Conservation (phyloP, 192 early-diverging fungal species). For the Chytriomyces confervae region DNA sequence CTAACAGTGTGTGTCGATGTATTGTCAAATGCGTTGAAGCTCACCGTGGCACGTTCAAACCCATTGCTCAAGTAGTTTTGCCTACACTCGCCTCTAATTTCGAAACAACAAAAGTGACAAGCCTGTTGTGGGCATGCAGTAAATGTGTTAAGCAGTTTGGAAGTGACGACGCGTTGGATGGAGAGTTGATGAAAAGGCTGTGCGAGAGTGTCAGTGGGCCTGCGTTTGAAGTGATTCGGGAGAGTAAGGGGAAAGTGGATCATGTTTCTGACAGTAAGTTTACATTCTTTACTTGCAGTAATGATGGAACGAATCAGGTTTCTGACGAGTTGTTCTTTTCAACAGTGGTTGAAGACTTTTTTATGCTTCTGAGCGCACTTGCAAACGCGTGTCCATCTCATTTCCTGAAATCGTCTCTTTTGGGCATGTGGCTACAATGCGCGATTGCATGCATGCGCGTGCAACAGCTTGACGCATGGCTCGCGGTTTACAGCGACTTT, state of each 20-base stretch:
- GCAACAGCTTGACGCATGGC: conserved; percentile 37
- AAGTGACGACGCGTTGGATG: conserved; percentile 54
- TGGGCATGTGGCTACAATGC: conserved; percentile 66
- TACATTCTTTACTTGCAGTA: conserved; percentile 13
- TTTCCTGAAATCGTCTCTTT: conserved; percentile 59
- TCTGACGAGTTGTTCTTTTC: conserved; percentile 4
- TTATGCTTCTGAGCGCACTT: conserved; percentile 59
- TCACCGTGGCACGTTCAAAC: conserved; percentile 60
- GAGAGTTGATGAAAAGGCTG: conserved; percentile 59
- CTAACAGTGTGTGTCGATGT: conserved; percentile 57
- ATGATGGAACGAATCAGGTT: background rate
- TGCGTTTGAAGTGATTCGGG: conserved; percentile 67
- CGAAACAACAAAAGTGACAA: conserved; percentile 65
- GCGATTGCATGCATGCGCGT: conserved; percentile 63
- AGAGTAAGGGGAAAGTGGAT: conserved; percentile 46
- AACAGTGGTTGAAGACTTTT: conserved; percentile 81
- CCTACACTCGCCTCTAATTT: conserved; percentile 71
- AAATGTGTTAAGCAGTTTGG: conserved; percentile 72
- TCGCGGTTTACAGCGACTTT: conserved; percentile 34
- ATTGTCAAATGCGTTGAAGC: conserved; percentile 66
- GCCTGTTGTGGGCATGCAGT: conserved; percentile 82
- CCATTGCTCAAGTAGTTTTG: conserved; percentile 64
- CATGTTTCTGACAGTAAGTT: conserved; percentile 71
- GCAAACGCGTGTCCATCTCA: conserved; percentile 59
- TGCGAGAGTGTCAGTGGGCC: conserved; percentile 70